Evolutionary conservation across 805 yeast genomes (phyloP), one percentile per base, ranked within the genome.

Genomic region (Candida boleticola): DNA sequence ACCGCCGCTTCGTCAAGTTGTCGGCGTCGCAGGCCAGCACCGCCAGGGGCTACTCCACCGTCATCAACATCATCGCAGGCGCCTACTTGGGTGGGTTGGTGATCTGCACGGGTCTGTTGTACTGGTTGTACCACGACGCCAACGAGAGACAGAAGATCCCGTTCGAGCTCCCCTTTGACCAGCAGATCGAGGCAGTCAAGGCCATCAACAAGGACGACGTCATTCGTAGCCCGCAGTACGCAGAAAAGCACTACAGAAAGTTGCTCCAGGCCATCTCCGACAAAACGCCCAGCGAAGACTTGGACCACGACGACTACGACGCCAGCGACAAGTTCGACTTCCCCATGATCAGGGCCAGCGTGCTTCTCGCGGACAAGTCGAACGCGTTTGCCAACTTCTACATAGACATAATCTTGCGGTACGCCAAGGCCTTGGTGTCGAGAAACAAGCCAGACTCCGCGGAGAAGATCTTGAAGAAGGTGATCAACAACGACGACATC

Each of bases 151-250:
- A 70, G 45, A 56, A 56, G 35, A 70, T 70, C 21, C 76, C 76
- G 10, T 65, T 63, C 40, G 72, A 64, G 46, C 49, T 70, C 16
- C 49, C 55, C 9, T 55, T 65, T 37, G n/a, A 44, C 16, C 53
- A 67, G 46, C 71, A 65, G 41, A 52, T 63, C 31, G 53, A 59
- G 10, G 63, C 71, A 1, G 74, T 69, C 16, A 67, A 65, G 46
- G 76, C 73, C 16, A 59, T 70, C 33, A 64, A 68, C 45, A 70
- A 70, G 45, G 76, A 70, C 47, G 76, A 70, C 43, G 72, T 64
- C 16, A 52, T 70, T 43, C 54, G 51, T 38, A 62, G 68, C 42
- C 76, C 76, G 18, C 52, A 71, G 29, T 60, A 64, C 45, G 71
- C 76, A 5, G 72, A 63, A 3, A 70, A 70, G 44, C 74, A 70